phyloP scores from a whole-genome alignment of 1,284 basidiomycete genomes.

The Sanghuangporus sanghuang region DNA sequence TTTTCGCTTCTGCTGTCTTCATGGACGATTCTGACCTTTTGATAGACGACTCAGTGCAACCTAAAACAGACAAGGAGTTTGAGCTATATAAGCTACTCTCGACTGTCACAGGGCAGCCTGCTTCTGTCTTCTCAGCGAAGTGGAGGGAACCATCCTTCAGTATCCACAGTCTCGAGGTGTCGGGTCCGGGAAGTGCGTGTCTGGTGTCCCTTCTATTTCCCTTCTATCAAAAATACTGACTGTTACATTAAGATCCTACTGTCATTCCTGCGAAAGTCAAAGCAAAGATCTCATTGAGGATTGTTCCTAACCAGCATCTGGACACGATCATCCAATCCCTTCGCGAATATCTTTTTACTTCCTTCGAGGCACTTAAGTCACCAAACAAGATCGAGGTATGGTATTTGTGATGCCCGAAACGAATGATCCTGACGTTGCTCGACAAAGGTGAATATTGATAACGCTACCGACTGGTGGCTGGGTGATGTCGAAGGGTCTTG shows the following conservation, averaged over 20 bases:
- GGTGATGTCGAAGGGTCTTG: constrained; percentile 79
- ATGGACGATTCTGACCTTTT: constrained; percentile 6
- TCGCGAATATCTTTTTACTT: constrained; percentile 49
- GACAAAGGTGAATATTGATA: constrained; percentile 68
- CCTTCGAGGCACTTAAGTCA: constrained; percentile 61
- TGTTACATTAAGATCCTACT: constrained; percentile 56
- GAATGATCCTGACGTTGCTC: neutral
- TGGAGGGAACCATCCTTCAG: constrained; percentile 80
- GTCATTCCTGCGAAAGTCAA: constrained; percentile 82
- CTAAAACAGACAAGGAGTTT: constrained; percentile 61
- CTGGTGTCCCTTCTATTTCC: neutral
- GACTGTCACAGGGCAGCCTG: constrained; percentile 57
- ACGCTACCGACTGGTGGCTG: constrained; percentile 95
- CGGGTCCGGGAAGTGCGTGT: constrained; percentile 65
- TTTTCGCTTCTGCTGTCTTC: constrained; percentile 19
- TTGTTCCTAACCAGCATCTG: constrained; percentile 91
- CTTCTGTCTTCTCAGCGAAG: constrained; percentile 62
- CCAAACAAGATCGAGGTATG: constrained; percentile 69
- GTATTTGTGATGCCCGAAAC: neutral
- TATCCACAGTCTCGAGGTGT: constrained; percentile 65
- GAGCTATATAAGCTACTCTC: constrained; percentile 66
- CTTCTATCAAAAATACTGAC: neutral
- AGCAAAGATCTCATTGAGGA: constrained; percentile 81
- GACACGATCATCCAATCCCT: constrained; percentile 64
- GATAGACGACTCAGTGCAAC: constrained; percentile 71